These are phyloP conservation scores for Tothia fuscella DNA, from an alignment of 2,329 filamentous ascomycete genomes.

Conservation along the genomic window DNA sequence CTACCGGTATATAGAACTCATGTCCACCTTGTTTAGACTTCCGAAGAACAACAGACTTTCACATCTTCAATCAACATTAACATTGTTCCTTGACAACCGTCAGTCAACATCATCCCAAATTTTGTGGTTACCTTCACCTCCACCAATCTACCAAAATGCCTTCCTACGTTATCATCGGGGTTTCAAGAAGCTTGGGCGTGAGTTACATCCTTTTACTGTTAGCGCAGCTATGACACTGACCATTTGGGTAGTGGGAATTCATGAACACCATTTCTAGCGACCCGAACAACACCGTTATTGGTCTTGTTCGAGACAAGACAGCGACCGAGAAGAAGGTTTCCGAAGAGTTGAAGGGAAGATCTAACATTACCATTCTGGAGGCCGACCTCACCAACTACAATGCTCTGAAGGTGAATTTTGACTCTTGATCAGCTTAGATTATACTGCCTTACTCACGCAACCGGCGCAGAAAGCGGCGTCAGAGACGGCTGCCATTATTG, in stretches of 20 bases:
- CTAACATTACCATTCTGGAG: slow-evolving; percentile 18
- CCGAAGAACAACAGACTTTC: too few species aligned
- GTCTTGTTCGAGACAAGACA: slow-evolving; percentile 27
- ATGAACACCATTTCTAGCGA: slow-evolving; percentile 34
- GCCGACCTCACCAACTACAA: slow-evolving; percentile 17
- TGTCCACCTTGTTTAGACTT: too few species aligned
- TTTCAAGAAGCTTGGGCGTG: slow-evolving; percentile 20
- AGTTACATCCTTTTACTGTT: slow-evolving; percentile 12
- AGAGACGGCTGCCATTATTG: slow-evolving; percentile 15
- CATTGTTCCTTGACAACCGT: too few species aligned
- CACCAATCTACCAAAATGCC: slow-evolving; percentile 14
- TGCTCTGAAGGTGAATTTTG: slow-evolving; percentile 13
- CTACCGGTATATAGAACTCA: too few species aligned
- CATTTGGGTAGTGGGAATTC: slow-evolving; percentile 39
- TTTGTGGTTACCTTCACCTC: too few species aligned
- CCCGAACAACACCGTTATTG: slow-evolving; percentile 19
- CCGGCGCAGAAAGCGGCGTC: slow-evolving; percentile 14
- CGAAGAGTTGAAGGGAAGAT: slow-evolving; percentile 24
- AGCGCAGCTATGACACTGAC: slow-evolving; percentile 1
- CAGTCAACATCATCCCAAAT: too few species aligned
- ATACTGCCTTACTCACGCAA: too few species aligned
- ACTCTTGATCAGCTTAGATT: too few species aligned
- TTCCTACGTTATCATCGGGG: slow-evolving; percentile 20
- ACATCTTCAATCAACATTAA: too few species aligned
- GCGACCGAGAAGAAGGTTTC: slow-evolving; percentile 33